These are phyloP conservation scores for Hymenoscyphus repandus DNA, from an alignment of 2,329 filamentous ascomycete genomes.

Conservation along the genomic window DNA sequence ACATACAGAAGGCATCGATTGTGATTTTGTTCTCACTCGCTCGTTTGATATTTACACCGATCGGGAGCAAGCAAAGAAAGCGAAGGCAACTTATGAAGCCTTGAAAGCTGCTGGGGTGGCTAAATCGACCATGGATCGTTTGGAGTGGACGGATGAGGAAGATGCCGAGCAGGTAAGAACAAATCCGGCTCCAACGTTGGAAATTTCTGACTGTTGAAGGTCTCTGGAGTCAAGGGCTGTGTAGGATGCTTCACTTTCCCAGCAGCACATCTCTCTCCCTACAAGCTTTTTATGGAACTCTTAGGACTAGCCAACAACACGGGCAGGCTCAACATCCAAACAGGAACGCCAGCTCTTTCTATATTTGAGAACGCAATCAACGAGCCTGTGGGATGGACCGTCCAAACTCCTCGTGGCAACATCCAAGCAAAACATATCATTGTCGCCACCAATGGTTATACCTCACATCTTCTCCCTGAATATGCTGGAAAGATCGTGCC, in stretches of 20 bases:
- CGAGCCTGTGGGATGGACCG: conserved; percentile 35
- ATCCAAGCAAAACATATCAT: conserved; percentile 51
- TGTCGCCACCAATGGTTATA: conserved; percentile 64
- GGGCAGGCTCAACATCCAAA: conserved; percentile 43
- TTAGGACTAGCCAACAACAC: conserved; percentile 41
- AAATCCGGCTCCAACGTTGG: background rate
- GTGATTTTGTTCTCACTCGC: conserved; percentile 36
- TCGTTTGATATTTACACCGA: conserved; percentile 34
- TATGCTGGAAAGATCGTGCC: conserved; percentile 53
- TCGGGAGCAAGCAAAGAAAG: conserved; percentile 24
- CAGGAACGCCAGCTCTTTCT: conserved; percentile 40
- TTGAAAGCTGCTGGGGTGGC: conserved; percentile 17
- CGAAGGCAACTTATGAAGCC: conserved; percentile 10
- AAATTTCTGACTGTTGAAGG: conserved; percentile 4
- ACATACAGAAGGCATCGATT: conserved; percentile 37
- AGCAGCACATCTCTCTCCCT: conserved; percentile 43
- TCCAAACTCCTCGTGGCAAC: conserved; percentile 49
- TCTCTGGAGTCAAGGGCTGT: conserved; percentile 22
- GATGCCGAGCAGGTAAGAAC: conserved; percentile 4
- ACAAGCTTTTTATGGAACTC: conserved; percentile 52
- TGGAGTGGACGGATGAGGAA: background rate
- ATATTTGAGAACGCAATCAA: conserved; percentile 9
- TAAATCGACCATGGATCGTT: conserved; percentile 3
- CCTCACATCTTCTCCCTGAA: conserved; percentile 43
- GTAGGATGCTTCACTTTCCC: conserved; percentile 17